A percentile compares a stretch with the other conserved stretches of the same genome.
phyloP scores from a whole-genome alignment of 2,329 filamentous ascomycete genomes.

The Pseudogymnoascus sp. region DNA sequence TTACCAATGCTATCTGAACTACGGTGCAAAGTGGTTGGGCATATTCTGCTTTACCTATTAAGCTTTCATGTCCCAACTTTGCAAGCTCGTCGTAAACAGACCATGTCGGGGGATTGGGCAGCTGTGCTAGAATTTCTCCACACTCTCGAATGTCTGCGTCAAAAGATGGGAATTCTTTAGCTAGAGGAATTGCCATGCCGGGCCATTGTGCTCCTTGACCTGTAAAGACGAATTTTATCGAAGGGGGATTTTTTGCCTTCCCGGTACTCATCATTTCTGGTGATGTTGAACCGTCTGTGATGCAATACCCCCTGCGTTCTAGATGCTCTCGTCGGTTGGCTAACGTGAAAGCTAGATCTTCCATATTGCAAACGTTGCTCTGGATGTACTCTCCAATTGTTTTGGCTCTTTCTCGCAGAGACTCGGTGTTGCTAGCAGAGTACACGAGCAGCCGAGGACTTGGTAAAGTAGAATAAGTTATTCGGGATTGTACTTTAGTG shows the following conservation, averaged over 20 bases:
- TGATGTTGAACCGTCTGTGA: constrained; percentile 6
- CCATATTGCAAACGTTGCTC: constrained; percentile 8
- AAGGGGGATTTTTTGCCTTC: background rate
- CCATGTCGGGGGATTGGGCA: background rate
- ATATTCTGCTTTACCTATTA: constrained; percentile 36
- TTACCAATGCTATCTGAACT: constrained; percentile 39
- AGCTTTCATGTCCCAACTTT: constrained; percentile 23
- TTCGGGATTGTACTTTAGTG: background rate
- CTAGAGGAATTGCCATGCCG: constrained; percentile 16
- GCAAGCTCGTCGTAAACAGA: background rate
- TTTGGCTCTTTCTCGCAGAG: background rate
- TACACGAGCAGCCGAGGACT: background rate
- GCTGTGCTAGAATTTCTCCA: background rate
- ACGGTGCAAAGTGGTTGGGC: constrained; percentile 39
- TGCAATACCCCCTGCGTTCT: constrained; percentile 2
- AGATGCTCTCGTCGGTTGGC: constrained; percentile 5
- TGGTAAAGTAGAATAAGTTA: background rate
- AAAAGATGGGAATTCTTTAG: constrained; percentile 13
- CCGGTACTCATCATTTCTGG: background rate
- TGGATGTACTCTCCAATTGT: background rate
- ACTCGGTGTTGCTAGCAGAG: background rate
- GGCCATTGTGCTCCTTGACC: constrained; percentile 24
- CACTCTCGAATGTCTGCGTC: background rate
- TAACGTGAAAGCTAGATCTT: constrained; percentile 12
- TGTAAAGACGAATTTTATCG: constrained; percentile 16